These are phyloP conservation scores for Annulohypoxylon stygium DNA, from an alignment of 495 filamentous ascomycete genomes.

Conservation along the genomic window DNA sequence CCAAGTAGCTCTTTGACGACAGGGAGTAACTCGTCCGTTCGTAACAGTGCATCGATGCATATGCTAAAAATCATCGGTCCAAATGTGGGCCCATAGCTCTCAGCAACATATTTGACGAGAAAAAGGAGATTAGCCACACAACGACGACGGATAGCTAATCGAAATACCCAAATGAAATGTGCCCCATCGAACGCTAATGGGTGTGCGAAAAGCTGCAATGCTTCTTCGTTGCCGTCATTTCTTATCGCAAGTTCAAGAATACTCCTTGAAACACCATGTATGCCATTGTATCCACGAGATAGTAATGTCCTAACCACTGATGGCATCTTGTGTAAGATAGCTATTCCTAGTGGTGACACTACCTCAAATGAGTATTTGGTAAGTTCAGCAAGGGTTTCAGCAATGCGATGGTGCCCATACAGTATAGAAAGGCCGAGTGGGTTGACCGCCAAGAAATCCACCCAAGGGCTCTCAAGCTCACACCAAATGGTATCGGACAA, in stretches of 20 bases:
- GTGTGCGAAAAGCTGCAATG: background rate
- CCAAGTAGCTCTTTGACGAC: background rate
- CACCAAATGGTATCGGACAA: background rate
- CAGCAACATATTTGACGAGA: background rate
- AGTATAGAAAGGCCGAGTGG: background rate
- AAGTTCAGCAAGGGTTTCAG: background rate
- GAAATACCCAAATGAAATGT: background rate
- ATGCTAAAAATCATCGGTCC: background rate
- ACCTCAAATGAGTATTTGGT: background rate
- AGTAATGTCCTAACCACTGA: background rate
- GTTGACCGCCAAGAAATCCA: background rate
- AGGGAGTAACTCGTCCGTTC: background rate
- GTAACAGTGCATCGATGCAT: background rate
- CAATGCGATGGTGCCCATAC: background rate
- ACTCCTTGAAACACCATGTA: background rate
- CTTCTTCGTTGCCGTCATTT: background rate
- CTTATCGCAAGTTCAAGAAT: background rate
- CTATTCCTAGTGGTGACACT: background rate
- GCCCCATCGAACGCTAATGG: background rate
- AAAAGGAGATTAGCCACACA: background rate
- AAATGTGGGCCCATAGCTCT: background rate
- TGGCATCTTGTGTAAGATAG: background rate
- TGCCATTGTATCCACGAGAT: constrained; percentile 1
- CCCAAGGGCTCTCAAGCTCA: background rate
- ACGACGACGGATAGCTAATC: background rate